Evolutionary conservation across 2,329 filamentous ascomycete genomes (phyloP).

Genomic region (Venturia asperata): DNA sequence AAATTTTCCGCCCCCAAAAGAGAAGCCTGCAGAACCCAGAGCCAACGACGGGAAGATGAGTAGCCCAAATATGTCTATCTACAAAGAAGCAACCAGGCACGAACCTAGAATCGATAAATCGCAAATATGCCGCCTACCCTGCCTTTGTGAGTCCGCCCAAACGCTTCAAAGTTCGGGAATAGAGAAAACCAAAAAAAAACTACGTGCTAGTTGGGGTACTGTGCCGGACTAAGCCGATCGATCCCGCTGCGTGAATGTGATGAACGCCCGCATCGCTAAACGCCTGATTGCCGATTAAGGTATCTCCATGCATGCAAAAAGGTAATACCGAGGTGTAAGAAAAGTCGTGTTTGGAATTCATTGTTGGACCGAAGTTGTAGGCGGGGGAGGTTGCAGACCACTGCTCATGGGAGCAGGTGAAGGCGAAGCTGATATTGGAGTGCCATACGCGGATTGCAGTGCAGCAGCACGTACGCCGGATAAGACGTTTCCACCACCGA

Average conservation of each 20-base stretch:
- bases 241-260: slow-evolving; percentile 5
- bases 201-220: slow-evolving; percentile 2
- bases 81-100: neutral
- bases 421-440: neutral
- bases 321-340: neutral
- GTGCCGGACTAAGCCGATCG: neutral
- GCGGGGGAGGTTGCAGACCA: slow-evolving; percentile 7
- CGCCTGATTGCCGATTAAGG: neutral
- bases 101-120: neutral
- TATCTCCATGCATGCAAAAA: neutral
- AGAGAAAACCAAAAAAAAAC: neutral
- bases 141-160: slow-evolving; percentile 3
- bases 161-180: neutral
- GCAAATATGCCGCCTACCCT: slow-evolving; percentile 7
- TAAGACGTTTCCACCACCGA: neutral
- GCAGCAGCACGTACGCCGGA: slow-evolving; percentile 9
- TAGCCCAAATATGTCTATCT: slow-evolving; percentile 8
- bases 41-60: neutral
- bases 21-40: neutral
- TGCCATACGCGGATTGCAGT: neutral
- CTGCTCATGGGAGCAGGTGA: neutral
- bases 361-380: slow-evolving; percentile 1
- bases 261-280: neutral
- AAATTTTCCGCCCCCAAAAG: neutral
- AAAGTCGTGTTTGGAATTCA: neutral